phyloP scores from a whole-genome alignment of 495 filamentous ascomycete species.

The Cercophora newfieldiana region DNA sequence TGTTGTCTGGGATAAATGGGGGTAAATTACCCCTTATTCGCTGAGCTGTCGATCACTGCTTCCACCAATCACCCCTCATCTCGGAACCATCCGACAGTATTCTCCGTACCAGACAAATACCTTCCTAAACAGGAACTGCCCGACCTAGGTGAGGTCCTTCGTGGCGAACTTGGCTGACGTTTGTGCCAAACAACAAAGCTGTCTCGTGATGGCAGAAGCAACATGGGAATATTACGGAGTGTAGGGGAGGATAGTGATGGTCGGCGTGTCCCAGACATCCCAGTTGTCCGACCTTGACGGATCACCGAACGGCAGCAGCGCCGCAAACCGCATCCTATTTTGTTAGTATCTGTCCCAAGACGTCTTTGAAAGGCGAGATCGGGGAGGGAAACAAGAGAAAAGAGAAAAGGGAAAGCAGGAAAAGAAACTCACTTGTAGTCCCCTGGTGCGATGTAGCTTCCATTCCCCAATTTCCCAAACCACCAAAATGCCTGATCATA shows the following conservation, averaged over 20 bases:
- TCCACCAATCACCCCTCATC: not conserved
- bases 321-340: slow-evolving; percentile 30
- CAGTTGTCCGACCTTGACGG: slow-evolving; percentile 30
- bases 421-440: slow-evolving; percentile 36
- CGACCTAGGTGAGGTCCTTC: not conserved
- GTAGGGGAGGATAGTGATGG: slow-evolving; percentile 26
- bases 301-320: slow-evolving; percentile 29
- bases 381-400: not conserved
- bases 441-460: slow-evolving; percentile 36
- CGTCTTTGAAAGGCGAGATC: not conserved
- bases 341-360: not conserved
- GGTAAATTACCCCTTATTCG: not conserved
- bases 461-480: slow-evolving; percentile 37
- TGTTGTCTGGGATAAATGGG: not conserved
- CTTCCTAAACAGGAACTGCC: not conserved
- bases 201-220: not conserved
- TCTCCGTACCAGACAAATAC: not conserved
- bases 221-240: not conserved
- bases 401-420: not conserved
- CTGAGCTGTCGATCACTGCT: not conserved
- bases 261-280: slow-evolving; percentile 26
- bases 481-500: slow-evolving; percentile 31
- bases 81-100: too few relatives aligned
- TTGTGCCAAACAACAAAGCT: not conserved
- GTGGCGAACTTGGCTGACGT: not conserved